Evolutionary conservation across 805 yeast genomes (phyloP).

Genomic region (Barnettozyma wickerhamii): DNA sequence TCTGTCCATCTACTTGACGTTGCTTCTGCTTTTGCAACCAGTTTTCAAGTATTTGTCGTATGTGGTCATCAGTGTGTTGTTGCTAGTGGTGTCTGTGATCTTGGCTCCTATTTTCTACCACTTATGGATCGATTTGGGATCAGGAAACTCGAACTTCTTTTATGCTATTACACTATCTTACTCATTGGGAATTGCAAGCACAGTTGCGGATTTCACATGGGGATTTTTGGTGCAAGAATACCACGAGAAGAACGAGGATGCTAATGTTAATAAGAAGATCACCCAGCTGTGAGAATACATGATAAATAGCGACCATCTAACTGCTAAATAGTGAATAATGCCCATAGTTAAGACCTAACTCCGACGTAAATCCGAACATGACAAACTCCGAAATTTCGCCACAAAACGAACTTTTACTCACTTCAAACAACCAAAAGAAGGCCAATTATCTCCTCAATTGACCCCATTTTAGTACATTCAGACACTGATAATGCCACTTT

Average conservation of each 20-base stretch:
- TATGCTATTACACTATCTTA: constrained; percentile 88
- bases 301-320: no score
- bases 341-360: no score
- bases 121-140: constrained; percentile 90
- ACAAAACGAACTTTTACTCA: no score
- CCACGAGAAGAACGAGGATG: constrained; percentile 9
- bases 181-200: constrained; percentile 61
- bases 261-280: constrained; percentile 5
- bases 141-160: constrained; percentile 94
- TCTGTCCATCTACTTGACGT: constrained; percentile 48
- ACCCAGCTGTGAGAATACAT: constrained; percentile 9
- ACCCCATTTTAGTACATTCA: no score
- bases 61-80: constrained; percentile 45
- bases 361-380: no score
- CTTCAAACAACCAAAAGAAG: no score
- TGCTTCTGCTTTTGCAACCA: constrained; percentile 45
- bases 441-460: no score
- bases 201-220: constrained; percentile 79
- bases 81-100: constrained; percentile 53
- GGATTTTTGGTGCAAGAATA: constrained; percentile 32
- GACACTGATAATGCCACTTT: not conserved
- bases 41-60: constrained; percentile 42
- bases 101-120: constrained; percentile 88
- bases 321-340: no score
- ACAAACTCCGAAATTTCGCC: no score